Evolutionary conservation across 306 rosid species (phyloP).

Genomic region (Biancaea sappan): DNA sequence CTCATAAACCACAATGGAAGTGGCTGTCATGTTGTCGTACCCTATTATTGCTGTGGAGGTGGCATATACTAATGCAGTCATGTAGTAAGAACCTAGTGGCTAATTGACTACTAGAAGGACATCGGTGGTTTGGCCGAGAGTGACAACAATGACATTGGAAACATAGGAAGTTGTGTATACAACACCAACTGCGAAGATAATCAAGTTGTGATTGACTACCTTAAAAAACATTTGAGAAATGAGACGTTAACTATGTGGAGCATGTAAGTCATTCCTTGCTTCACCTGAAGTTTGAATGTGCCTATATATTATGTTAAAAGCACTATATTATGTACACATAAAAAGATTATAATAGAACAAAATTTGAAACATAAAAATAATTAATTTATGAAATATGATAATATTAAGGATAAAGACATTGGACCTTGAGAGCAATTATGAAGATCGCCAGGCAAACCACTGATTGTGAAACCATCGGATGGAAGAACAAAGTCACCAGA

Average conservation of each 20-base stretch:
- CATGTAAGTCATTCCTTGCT: conserved; percentile 54
- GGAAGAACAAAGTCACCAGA: conserved; percentile 20
- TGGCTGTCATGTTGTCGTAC: conserved; percentile 29
- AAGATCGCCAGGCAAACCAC: conserved; percentile 64
- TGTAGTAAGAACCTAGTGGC: conserved; percentile 54
- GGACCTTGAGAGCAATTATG: conserved; percentile 54
- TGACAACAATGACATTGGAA: conserved; percentile 46
- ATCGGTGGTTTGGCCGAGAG: conserved; percentile 71
- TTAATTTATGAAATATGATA: not conserved
- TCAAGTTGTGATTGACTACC: conserved; percentile 64
- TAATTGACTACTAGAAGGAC: conserved; percentile 52
- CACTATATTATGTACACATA: too few relatives aligned
- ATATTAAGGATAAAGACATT: not conserved
- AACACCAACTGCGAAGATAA: conserved; percentile 65
- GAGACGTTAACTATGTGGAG: conserved; percentile 63
- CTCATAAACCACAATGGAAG: conserved; percentile 49
- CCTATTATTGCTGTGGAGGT: not conserved
- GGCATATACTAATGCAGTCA: conserved; percentile 51
- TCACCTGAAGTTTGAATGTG: conserved; percentile 44
- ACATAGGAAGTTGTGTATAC: conserved; percentile 48
- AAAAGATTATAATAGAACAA: not conserved
- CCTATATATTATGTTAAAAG: conserved; percentile 2
- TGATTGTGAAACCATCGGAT: conserved; percentile 64
- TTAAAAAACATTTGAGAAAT: conserved; percentile 63
- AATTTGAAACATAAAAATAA: not conserved